A percentile compares a stretch with the other conserved stretches of the same genome.
phyloP scores from a whole-genome alignment of 306 rosid genomes.

The Betula pendula region DNA sequence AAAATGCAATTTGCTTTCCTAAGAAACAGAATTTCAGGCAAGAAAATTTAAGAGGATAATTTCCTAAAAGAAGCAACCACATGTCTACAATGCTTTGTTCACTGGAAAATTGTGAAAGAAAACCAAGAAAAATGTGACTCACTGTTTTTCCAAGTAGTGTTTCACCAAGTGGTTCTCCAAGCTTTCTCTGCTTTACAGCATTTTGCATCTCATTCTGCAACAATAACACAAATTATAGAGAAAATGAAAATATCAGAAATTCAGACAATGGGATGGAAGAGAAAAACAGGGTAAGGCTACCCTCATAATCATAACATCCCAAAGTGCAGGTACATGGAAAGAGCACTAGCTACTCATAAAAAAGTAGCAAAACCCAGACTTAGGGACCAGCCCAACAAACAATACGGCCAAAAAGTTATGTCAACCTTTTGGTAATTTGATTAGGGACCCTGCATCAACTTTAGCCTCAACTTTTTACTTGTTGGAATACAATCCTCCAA shows the following conservation, averaged over 20 bases:
- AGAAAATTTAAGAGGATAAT: background rate
- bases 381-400: background rate
- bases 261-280: background rate
- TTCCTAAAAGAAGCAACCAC: background rate
- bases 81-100: background rate
- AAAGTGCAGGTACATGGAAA: background rate
- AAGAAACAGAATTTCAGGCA: background rate
- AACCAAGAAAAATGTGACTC: slow-evolving; percentile 35
- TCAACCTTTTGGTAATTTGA: no score
- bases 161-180: slow-evolving; percentile 79
- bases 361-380: background rate
- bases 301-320: background rate
- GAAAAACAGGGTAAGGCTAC: background rate
- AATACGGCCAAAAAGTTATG: background rate
- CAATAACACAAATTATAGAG: slow-evolving; percentile 4
- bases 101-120: background rate
- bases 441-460: background rate
- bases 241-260: background rate
- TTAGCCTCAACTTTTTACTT: background rate
- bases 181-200: slow-evolving; percentile 59
- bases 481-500: background rate
- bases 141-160: slow-evolving; percentile 85
- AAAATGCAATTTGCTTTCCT: background rate
- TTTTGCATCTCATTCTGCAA: slow-evolving; percentile 73
- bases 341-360: background rate